Conservation (phyloP, 208 protist species). For the Acanthamoeba lenticulata region DNA sequence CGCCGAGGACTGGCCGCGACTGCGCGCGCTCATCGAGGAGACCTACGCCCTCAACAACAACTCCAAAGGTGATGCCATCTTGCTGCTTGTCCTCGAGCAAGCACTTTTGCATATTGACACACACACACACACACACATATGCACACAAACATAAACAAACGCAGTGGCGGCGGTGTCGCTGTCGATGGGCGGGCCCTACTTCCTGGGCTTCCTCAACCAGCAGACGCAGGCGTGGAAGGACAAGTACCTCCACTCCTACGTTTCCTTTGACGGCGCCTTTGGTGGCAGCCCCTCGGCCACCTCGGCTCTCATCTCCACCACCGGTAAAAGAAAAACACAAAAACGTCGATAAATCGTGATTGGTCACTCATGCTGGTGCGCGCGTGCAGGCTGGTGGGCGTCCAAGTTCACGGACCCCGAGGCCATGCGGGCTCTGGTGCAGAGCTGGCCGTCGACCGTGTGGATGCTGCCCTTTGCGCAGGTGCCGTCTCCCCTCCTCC, state of each 20-base stretch:
- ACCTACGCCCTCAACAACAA: constrained; percentile 4
- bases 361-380: neutral
- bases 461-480: neutral
- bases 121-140: no score
- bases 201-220: neutral
- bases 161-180: neutral
- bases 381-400: neutral
- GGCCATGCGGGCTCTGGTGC: neutral
- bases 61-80: neutral
- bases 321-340: neutral
- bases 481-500: neutral
- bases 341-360: neutral
- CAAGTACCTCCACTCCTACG: neutral
- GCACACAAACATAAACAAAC: neutral
- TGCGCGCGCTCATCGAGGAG: neutral
- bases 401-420: neutral
- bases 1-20: neutral
- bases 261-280: neutral
- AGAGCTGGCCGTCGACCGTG: neutral
- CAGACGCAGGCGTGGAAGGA: constrained; percentile 17
- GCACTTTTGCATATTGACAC: no score
- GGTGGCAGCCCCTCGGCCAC: neutral
- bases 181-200: constrained; percentile 23
- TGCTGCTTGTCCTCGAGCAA: neutral
- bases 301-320: neutral